Conservation (phyloP, 23 red algal genomes). For the Gracilaria caudata region DNA sequence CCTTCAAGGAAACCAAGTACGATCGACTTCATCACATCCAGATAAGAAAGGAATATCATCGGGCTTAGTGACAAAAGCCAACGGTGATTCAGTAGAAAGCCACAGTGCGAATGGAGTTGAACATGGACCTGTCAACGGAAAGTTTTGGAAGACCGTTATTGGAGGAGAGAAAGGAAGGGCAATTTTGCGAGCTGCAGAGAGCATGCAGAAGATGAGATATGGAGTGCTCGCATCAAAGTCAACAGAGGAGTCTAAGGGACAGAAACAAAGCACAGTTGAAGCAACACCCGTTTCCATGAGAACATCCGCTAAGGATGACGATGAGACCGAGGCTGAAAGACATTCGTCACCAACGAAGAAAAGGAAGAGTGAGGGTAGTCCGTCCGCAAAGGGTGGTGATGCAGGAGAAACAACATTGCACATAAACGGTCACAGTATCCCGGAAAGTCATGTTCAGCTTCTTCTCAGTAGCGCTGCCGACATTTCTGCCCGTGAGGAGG, state of each 20-base stretch:
- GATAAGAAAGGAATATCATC: not conserved
- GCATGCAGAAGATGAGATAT: slow-evolving; percentile 46
- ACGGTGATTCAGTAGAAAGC: not conserved
- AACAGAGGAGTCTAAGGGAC: not conserved
- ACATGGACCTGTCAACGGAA: not conserved
- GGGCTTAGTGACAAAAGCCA: not conserved
- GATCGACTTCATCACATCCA: not conserved
- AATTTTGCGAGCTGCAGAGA: slow-evolving; percentile 60
- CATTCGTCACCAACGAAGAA: slow-evolving; percentile 6
- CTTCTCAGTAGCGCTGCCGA: slow-evolving; percentile 56
- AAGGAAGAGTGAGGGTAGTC: not conserved
- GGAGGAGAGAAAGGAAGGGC: slow-evolving; percentile 52
- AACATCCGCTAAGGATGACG: not conserved
- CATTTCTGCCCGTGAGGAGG: slow-evolving; percentile 51
- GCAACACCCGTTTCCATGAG: not conserved
- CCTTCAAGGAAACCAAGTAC: slow-evolving; percentile 12
- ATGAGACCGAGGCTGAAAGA: not conserved
- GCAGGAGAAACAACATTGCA: slow-evolving; percentile 37
- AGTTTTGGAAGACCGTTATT: slow-evolving; percentile 66
- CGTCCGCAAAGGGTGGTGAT: not conserved
- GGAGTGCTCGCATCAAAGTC: not conserved
- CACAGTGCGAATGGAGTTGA: not conserved
- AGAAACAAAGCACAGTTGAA: not conserved
- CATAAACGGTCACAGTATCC: slow-evolving; percentile 63
- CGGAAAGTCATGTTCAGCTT: slow-evolving; percentile 65